phyloP scores from a whole-genome alignment of 176 grass and related monocot species.

The Aegilops umbellulata region DNA sequence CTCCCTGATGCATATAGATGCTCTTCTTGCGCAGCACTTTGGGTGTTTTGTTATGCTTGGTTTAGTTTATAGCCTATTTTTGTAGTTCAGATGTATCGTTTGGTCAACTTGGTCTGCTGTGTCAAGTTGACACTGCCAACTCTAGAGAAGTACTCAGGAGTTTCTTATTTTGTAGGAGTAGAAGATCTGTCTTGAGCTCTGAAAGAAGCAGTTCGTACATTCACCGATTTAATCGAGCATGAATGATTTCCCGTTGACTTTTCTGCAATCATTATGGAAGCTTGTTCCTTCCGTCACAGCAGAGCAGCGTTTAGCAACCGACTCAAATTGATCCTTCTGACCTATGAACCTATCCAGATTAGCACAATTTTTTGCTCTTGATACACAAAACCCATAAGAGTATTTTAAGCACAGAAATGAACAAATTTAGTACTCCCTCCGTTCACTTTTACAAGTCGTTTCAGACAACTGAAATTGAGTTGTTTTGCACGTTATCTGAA shows the following conservation, averaged over 20 bases:
- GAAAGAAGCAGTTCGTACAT: neutral
- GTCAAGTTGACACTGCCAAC: conserved; percentile 2
- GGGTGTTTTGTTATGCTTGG: neutral
- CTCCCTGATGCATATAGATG: neutral
- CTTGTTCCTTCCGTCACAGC: neutral
- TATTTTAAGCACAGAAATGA: neutral
- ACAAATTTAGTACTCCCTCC: neutral
- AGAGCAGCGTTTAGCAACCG: neutral
- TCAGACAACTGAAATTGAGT: no score
- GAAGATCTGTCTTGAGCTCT: neutral
- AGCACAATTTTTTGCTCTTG: neutral
- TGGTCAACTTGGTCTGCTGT: neutral
- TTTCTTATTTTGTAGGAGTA: neutral
- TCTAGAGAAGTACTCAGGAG: conserved; percentile 1
- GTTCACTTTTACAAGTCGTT: no score
- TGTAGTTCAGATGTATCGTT: conserved; percentile 18
- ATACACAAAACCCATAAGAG: neutral
- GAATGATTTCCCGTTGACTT: neutral
- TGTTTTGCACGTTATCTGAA: no score
- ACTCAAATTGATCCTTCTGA: neutral
- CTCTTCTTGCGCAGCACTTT: neutral
- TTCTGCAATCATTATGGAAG: neutral
- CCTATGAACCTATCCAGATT: neutral
- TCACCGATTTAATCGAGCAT: neutral
- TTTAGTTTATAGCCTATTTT: neutral